phyloP scores from a whole-genome alignment of 2,329 filamentous ascomycete species.

The Decorospora gaudefroyi region DNA sequence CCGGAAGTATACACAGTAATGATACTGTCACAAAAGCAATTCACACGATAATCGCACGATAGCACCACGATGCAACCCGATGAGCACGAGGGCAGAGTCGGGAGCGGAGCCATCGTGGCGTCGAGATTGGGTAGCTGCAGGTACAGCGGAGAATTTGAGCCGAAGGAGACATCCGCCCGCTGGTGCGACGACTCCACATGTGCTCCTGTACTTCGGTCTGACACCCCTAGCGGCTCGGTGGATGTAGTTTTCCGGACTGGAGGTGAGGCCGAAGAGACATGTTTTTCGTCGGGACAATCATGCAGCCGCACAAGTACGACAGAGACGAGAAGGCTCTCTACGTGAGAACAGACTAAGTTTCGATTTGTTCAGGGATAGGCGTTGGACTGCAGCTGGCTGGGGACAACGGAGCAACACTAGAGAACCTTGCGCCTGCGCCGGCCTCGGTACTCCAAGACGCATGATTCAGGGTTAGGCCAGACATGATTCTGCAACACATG shows the following conservation, averaged over 20 bases:
- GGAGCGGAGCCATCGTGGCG: not conserved
- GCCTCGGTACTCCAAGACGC: not conserved
- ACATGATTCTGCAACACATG: not conserved
- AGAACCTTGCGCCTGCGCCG: constrained; percentile 2
- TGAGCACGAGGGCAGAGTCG: not conserved
- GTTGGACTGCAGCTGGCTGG: too few relatives aligned
- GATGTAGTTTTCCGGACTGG: constrained; percentile 2
- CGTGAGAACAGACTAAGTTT: not conserved
- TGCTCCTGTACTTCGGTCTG: not conserved
- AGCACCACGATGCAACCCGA: not conserved
- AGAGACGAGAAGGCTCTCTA: not conserved
- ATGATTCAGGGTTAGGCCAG: constrained; percentile 6
- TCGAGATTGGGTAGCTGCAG: not conserved
- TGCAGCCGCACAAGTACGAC: too few relatives aligned
- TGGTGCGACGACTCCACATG: constrained; percentile 16
- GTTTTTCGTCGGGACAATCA: too few relatives aligned
- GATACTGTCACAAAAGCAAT: not conserved
- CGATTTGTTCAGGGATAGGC: too few relatives aligned
- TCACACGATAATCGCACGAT: not conserved
- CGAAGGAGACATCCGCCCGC: not conserved
- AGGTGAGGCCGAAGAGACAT: too few relatives aligned
- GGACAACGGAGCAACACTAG: constrained; percentile 16
- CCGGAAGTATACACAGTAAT: not conserved
- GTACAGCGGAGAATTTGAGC: constrained; percentile 2
- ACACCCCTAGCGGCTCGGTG: not conserved